Conservation (phyloP, 768 basidiomycete genomes). For the Strobilomyces dryophilus region DNA sequence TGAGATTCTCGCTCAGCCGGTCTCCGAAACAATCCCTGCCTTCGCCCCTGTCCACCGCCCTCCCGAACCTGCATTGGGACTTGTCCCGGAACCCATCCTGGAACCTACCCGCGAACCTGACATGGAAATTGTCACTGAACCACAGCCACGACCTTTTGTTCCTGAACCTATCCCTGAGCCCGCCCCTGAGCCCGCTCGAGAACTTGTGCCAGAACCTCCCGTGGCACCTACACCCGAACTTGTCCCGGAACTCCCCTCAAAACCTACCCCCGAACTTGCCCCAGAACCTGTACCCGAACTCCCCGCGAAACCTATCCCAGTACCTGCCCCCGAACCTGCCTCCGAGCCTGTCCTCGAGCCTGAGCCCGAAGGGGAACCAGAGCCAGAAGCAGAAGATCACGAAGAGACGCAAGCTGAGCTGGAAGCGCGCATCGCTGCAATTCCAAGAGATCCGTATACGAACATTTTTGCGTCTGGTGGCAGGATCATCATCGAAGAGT, state of each 20-base stretch:
- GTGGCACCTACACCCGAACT: background rate
- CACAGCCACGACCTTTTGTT: background rate
- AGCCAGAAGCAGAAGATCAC: background rate
- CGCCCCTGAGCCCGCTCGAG: background rate
- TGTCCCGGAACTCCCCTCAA: background rate
- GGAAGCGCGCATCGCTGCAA: constrained; percentile 26
- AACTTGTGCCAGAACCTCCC: background rate
- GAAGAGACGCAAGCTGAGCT: constrained; percentile 15
- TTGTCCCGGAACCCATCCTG: background rate
- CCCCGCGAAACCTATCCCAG: background rate
- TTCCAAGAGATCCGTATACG: constrained; percentile 27
- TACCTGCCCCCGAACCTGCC: background rate
- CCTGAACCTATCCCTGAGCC: background rate
- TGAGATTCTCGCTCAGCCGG: background rate
- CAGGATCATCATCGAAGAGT: constrained; percentile 62
- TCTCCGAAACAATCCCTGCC: background rate
- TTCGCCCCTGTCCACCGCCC: background rate
- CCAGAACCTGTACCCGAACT: background rate
- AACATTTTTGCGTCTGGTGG: constrained; percentile 37
- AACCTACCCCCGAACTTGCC: background rate
- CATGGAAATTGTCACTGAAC: background rate
- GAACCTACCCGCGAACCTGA: background rate
- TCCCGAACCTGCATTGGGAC: too few species aligned
- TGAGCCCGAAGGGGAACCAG: background rate
- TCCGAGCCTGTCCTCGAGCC: background rate